Conservation (phyloP, 352 stramenopile genomes). For the Globisporangium middletonii region DNA sequence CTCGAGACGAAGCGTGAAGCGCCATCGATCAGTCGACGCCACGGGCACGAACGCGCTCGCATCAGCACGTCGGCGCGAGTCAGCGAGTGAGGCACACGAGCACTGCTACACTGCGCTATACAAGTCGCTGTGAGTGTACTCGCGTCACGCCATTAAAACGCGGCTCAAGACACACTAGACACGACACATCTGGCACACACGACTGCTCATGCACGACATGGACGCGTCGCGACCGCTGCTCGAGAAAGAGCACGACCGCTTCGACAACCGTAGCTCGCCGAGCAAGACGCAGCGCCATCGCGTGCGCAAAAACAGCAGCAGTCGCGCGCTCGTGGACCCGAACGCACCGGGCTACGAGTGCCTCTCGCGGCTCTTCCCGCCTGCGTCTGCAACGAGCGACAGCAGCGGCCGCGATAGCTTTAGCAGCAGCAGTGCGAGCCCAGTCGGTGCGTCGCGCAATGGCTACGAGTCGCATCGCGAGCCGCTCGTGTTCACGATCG, state of each 20-base stretch:
- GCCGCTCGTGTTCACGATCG: not conserved
- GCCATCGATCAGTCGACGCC: too few relatives aligned
- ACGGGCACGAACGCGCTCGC: too few relatives aligned
- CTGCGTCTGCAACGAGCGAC: slow-evolving; percentile 16
- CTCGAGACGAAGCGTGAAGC: too few relatives aligned
- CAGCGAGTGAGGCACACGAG: too few relatives aligned
- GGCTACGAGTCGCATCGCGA: slow-evolving; percentile 6
- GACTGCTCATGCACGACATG: slow-evolving; percentile 17
- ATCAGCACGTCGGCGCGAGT: too few relatives aligned
- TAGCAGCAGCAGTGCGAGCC: slow-evolving; percentile 5
- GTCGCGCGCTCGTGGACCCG: slow-evolving; percentile 2
- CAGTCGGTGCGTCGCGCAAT: not conserved
- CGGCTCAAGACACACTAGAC: too few relatives aligned
- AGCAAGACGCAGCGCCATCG: slow-evolving; percentile 15
- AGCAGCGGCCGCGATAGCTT: slow-evolving; percentile 15
- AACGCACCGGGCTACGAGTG: slow-evolving; percentile 13
- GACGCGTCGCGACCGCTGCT: slow-evolving; percentile 48
- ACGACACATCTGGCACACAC: not conserved
- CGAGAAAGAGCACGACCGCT: slow-evolving; percentile 25
- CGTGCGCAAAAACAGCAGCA: not conserved
- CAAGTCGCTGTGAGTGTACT: too few relatives aligned
- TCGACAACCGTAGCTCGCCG: slow-evolving; percentile 13
- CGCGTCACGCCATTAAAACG: too few relatives aligned
- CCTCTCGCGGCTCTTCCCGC: slow-evolving; percentile 6
- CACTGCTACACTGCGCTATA: too few relatives aligned